phyloP scores from a whole-genome alignment of 1,284 basidiomycete species.

The Ganoderma sinense region DNA sequence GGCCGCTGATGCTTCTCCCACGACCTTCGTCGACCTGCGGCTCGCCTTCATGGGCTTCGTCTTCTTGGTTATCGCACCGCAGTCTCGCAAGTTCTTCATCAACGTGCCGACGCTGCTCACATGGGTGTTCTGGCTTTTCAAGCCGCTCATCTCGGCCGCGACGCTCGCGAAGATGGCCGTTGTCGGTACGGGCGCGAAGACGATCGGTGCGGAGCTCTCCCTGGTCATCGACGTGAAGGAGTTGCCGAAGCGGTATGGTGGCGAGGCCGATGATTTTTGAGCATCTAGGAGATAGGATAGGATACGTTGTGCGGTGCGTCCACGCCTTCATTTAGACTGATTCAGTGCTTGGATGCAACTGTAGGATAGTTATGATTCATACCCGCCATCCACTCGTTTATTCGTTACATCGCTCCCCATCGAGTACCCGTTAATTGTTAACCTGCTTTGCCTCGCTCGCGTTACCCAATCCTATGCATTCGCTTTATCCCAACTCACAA shows the following conservation, averaged over 20 bases:
- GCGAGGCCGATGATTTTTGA: slow-evolving; percentile 45
- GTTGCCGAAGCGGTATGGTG: slow-evolving; percentile 75
- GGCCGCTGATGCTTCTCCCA: background rate
- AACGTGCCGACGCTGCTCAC: slow-evolving; percentile 77
- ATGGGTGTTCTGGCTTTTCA: slow-evolving; percentile 88
- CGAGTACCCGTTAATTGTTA: background rate
- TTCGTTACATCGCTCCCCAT: too few species aligned
- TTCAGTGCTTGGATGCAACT: background rate
- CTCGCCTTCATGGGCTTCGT: background rate
- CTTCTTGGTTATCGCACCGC: background rate
- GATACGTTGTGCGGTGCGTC: background rate
- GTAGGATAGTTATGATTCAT: background rate
- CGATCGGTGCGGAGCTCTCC: slow-evolving; percentile 64
- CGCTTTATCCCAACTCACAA: background rate
- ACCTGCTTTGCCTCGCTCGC: background rate
- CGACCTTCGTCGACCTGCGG: background rate
- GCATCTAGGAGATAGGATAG: too few species aligned
- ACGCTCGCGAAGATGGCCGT: slow-evolving; percentile 82
- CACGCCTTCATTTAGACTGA: background rate
- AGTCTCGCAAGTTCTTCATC: slow-evolving; percentile 81
- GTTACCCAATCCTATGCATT: background rate
- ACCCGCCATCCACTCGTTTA: background rate
- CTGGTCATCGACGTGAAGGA: slow-evolving; percentile 60
- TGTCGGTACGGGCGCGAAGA: slow-evolving; percentile 66
- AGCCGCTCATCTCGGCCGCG: slow-evolving; percentile 69